Conservation (phyloP, 1,284 basidiomycete species). For the Microbotryum intermedium region DNA sequence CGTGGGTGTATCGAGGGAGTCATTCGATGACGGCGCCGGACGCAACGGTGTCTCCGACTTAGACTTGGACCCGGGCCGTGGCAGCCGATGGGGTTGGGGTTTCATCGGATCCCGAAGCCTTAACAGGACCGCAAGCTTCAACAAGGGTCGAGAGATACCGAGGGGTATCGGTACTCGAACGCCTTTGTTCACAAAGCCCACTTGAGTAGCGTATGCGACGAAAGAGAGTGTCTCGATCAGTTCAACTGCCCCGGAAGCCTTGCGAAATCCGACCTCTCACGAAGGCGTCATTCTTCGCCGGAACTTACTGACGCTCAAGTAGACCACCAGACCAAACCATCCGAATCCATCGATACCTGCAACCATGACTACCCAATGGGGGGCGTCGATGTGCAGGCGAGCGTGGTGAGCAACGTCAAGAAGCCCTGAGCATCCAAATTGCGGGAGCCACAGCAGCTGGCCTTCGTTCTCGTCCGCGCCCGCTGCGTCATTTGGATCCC, state of each 20-base stretch:
- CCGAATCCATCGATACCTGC: constrained; percentile 20
- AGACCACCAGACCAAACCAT: constrained; percentile 49
- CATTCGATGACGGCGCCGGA: background rate
- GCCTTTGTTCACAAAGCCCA: constrained; percentile 59
- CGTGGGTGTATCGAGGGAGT: background rate
- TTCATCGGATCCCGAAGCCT: constrained; percentile 33
- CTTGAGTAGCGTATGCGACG: constrained; percentile 36
- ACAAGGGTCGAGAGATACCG: constrained; percentile 18
- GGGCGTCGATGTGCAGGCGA: no score
- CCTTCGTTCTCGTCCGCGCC: no score
- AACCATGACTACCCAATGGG: background rate
- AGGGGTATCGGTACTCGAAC: constrained; percentile 49
- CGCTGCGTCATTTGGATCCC: no score
- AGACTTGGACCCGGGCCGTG: constrained; percentile 20
- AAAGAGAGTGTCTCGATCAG: background rate
- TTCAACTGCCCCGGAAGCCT: background rate
- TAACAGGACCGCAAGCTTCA: constrained; percentile 24
- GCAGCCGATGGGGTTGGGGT: background rate
- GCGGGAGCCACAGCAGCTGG: no score
- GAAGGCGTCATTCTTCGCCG: no score
- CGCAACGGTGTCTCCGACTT: background rate
- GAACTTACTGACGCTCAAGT: constrained; percentile 63
- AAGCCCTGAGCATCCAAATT: no score
- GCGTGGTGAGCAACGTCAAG: no score
- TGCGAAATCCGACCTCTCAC: no score